phyloP scores from a whole-genome alignment of 306 rosid genomes.

The Amphicarpaea edgeworthii region DNA sequence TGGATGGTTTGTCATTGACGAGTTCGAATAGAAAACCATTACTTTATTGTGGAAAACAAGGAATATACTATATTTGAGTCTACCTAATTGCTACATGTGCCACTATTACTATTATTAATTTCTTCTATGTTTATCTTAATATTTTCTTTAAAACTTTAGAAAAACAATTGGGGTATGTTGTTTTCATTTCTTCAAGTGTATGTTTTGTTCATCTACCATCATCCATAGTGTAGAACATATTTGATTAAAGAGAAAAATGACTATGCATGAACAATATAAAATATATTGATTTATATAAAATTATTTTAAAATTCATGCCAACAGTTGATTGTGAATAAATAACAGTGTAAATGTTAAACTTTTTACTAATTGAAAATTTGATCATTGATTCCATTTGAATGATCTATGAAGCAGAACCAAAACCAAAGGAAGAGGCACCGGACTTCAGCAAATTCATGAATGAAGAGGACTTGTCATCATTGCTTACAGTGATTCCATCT shows the following conservation, averaged over 20 bases:
- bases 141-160: background rate
- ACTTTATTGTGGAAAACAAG: too few relatives aligned
- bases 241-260: too few relatives aligned
- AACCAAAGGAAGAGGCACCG: conserved; percentile 59
- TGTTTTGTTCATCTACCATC: too few relatives aligned
- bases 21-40: too few relatives aligned
- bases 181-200: background rate
- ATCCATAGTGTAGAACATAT: background rate
- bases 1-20: too few relatives aligned
- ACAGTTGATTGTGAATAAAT: too few relatives aligned
- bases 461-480: conserved; percentile 71
- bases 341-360: too few relatives aligned
- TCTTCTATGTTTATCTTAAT: background rate
- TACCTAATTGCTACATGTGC: background rate
- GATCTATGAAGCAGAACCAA: conserved; percentile 46
- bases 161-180: background rate
- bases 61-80: background rate
- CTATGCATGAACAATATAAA: too few relatives aligned
- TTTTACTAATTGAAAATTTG: too few relatives aligned
- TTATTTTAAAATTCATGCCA: too few relatives aligned
- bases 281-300: too few relatives aligned
- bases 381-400: background rate
- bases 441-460: conserved; percentile 49
- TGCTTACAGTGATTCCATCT: conserved; percentile 62
- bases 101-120: background rate